Evolutionary conservation across 1,139 yeast species (phyloP), one percentile per base, ranked within the genome.

Genomic region (Zygosaccharomyces pseudobailii): DNA sequence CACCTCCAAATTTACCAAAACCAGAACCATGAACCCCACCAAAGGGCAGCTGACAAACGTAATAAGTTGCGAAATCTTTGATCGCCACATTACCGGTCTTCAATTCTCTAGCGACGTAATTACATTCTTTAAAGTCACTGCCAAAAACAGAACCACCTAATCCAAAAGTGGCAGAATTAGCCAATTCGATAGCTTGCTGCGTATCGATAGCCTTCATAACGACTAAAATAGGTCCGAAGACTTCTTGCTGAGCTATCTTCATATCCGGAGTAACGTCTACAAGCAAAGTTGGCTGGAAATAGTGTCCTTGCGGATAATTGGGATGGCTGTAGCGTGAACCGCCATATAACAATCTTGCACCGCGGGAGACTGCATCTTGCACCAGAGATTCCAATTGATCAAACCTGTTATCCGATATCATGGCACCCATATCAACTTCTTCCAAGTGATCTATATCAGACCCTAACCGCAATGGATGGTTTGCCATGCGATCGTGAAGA

Each of bases 1-100:
- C 95, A 34, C 98, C 97, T 25, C 96, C 96, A 71, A 92, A 92
- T 65, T 89, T 90, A 46, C 97, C 97, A 62, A 88, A 92, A 0
- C 98, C 98, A 6, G 96, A 86, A 43, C 90, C 92, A 57, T 84
- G 84, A 28, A 79, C 79, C 25, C 98, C 98, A 47, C 98, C 98
- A 70, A 92, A 92, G 34, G 98, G 98, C 56, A 90, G 74, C 69
- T 92, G 97, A 55, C 97, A 92, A 28, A 92, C 88, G 60, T 90
- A 90, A 62, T 80, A 92, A 0, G 97, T 90, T 5, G 97, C 98
- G 73, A 92, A 92, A 68, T 92, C 98, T 66, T 92, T 92, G 53
- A 92, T 87, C 5, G 97, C 96, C 40, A 92, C 96, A 61, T 88
- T 92, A 23, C 98, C 98, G 46, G 90, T 78, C 38, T 80, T 76